Evolutionary conservation across 495 filamentous ascomycete species (phyloP).

Genomic region (Pseudomonodictys pantanalensis): DNA sequence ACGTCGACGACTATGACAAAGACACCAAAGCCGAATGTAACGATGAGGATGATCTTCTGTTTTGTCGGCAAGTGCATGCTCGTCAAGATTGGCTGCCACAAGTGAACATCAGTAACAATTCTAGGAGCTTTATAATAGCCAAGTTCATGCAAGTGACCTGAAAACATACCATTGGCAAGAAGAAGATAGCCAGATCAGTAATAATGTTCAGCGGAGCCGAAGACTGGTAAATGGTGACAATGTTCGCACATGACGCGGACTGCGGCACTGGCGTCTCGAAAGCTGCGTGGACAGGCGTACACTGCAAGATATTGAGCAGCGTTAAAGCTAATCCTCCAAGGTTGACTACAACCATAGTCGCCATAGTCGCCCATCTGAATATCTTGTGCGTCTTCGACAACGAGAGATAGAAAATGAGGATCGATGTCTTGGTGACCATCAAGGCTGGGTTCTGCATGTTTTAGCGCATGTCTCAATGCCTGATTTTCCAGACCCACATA

Average conservation of each 20-base stretch:
- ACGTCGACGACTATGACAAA: conserved; percentile 89
- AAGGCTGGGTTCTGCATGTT: conserved; percentile 74
- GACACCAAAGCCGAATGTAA: conserved; percentile 77
- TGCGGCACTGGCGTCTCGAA: conserved; percentile 50
- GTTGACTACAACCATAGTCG: conserved; percentile 71
- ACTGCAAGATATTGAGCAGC: conserved; percentile 86
- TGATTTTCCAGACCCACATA: conserved; percentile 57
- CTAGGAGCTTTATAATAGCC: no score
- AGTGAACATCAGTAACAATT: no score
- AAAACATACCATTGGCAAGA: conserved; percentile 83
- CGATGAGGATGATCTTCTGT: conserved; percentile 78
- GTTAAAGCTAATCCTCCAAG: conserved; percentile 74
- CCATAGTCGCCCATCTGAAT: conserved; percentile 67
- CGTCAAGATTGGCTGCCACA: conserved; percentile 84
- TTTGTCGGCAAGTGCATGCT: conserved; percentile 76
- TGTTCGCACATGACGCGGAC: conserved; percentile 61
- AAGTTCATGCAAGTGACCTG: no score
- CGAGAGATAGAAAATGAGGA: conserved; percentile 82
- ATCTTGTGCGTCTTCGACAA: conserved; percentile 71
- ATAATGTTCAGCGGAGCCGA: conserved; percentile 80
- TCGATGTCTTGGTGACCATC: conserved; percentile 86
- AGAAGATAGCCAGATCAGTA: conserved; percentile 78
- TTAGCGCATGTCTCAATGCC: conserved; percentile 10
- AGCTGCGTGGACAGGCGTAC: conserved; percentile 65
- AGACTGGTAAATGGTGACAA: conserved; percentile 78